Base-by-base conservation (phyloP, 2,329 filamentous ascomycete genomes). In the Sphaerulina vaccinii region DNA sequence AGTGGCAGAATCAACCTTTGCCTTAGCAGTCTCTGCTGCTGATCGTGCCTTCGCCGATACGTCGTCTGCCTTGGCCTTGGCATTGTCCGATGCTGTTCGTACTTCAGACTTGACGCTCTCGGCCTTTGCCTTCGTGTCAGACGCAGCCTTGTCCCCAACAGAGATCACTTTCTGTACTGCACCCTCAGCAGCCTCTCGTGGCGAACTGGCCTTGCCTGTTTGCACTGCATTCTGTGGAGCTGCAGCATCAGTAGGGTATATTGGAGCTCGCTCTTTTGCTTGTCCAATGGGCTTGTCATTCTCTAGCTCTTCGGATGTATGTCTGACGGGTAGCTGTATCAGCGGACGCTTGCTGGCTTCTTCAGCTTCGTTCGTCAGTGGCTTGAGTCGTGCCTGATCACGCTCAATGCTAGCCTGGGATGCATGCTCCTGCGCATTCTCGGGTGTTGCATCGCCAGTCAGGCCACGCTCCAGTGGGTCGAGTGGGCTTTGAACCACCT, bases 361-460 rank as follows among this genome's bases (percentile, higher is more conserved):
- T 15, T 65, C 62, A 1, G 62, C 63, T 47, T 64, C 57, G 2
- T 56, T 45, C 16, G 62, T 66, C 22, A 60, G 32, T 2, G 65
- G 64, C 48, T 70, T 70, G 13, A 70, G 54, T 29, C 60, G 44
- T 24, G 61, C 49, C n/a, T 56, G 57, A 44, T 70, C 68, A 11
- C 67, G 58, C 38, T 65, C 48, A 2, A 63, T 55, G 24, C 59
- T 64, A 5, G 59, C 61, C 5, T 67, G 59, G 7, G 45, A 39
- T 22, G 45, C 45, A 40, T 48, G 45, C 16, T 42, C 3, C 16
- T 43, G 38, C 3, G 48, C 42, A 3, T 40, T 42, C 22, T 54
- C 47, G 1, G 36, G 36, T 6, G 36, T 50, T 19, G 49, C 32
- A 7, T 35, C 38, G 3, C 38, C 38, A 10, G 32, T 36, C 18